These are phyloP conservation scores for Lactarius hatsudake DNA, from an alignment of 768 basidiomycete genomes.

Conservation along the genomic window DNA sequence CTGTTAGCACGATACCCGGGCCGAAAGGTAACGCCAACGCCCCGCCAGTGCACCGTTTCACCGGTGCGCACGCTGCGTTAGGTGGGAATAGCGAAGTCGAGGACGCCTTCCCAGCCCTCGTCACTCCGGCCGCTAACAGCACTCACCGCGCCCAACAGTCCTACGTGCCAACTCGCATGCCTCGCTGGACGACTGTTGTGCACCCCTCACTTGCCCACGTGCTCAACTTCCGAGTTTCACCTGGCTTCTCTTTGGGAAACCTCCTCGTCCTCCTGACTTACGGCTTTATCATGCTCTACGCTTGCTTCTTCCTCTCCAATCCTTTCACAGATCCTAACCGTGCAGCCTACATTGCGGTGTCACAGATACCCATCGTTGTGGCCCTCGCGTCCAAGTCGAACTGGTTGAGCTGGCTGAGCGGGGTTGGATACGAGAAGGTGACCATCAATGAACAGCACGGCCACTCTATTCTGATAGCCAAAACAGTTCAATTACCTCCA, in stretches of 20 bases:
- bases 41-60: neutral
- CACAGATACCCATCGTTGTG: slow-evolving; percentile 47
- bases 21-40: neutral
- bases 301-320: slow-evolving; percentile 36
- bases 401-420: slow-evolving; percentile 39
- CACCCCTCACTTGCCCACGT: slow-evolving; percentile 34
- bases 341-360: slow-evolving; percentile 38
- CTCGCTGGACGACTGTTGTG: slow-evolving; percentile 37
- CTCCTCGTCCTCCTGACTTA: slow-evolving; percentile 39
- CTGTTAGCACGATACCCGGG: neutral
- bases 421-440: slow-evolving; percentile 47
- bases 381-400: slow-evolving; percentile 52
- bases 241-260: slow-evolving; percentile 41
- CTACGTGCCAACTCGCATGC: slow-evolving; percentile 35
- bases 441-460: slow-evolving; percentile 16
- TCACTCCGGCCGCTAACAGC: neutral
- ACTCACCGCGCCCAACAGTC: neutral
- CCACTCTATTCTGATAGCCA: neutral
- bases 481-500: slow-evolving; percentile 52
- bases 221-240: slow-evolving; percentile 36
- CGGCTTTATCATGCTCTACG: slow-evolving; percentile 36
- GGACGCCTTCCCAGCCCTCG: neutral
- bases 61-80: neutral
- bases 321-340: slow-evolving; percentile 38
- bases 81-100: neutral